Base-by-base conservation (phyloP, 2,329 filamentous ascomycete species). In the Aspergillus carbonarius region DNA sequence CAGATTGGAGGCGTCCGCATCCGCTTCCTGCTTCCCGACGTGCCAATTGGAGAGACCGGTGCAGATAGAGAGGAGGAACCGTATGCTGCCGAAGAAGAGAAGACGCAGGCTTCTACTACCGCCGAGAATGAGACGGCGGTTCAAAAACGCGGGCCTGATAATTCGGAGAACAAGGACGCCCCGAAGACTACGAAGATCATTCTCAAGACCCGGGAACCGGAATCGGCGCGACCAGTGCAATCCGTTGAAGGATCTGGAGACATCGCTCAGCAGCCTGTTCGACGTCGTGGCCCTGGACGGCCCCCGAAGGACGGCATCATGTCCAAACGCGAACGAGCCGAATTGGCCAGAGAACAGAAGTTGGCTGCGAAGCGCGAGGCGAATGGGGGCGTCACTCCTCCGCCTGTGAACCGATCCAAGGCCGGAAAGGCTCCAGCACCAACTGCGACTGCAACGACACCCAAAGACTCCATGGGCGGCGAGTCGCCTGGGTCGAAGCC, bases 231-330 rank as follows among this genome's bases (percentile, higher is more conserved):
- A 54, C 55, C 70, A 44, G 52, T 68, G 44, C 62, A 66, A 15
- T 74, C 72, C 1, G 66, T 74, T 7, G 74, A 76, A 62, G 61
- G 61, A 68, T 20, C 69, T 68, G 61, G 75, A 72, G 63, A 75
- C 75, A 64, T 71, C 37, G 54, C 73, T 44, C 72, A 74, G 27
- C 75, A 75, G 54, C 77, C 80, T 9, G 65, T 66, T 5, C 72
- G 74, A 48, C 76, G 76, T 48, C 73, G 78, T 48, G 86, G 86
- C 46, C 86, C 86, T 54, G 86, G 86, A 54, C 78, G 86, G 51
- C 86, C 86, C 44, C 86, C 86, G 9, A 88, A 88, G 74, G 85
- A 88, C 67, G 86, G 86, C 18, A 81, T 88, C 67, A 85, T 88
- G 80, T 88, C 85, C 4, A 88, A 87, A 67, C 81, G 86, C 50